Base-by-base conservation (phyloP, 2,329 filamentous ascomycete species). In the Fusarium sublunatum region DNA sequence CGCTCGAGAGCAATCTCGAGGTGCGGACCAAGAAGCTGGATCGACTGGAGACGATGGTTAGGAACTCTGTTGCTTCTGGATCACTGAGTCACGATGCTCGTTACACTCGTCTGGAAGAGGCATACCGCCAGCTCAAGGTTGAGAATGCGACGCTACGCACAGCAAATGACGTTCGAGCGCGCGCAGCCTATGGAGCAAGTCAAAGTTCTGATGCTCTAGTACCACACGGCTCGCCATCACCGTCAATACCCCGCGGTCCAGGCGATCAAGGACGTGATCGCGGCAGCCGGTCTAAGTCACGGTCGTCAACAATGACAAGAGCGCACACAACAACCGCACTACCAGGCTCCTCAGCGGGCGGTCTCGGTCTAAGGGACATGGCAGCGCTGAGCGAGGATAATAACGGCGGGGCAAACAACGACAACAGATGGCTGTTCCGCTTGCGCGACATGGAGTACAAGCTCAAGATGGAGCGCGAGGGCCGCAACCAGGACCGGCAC, bases 391-490 rank as follows among this genome's bases (percentile, higher is more conserved):
- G 64, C 15, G 67, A 72, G 6, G 67, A 70, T 6, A 61, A 61
- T 1, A 42, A 15, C 6, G 53, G 56, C 54, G 62, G 68, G 46
- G 53, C 58, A 24, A 64, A 64, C 34, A 78, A 79, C 35, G 90
- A 94, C 68, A 89, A 91, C 65, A 87, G 90, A 67, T 97, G 92
- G 92, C 88, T 96, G 64, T 86, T 96, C 63, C 82, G 95, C 7
- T 82, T 98, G 31, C 88, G 92, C 54, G 93, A 98, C 73, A 81
- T 98, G 67, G 95, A 99, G 80, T 85, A 89, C 65, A 87, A 96
- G 68, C 82, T 99, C 15, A 96, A 97, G 75, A 88, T 91, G 41
- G 95, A 99, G 78, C 82, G 95, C 12, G 95, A 98, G 76, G 93
- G 89, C 1, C 82, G 95, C 40, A 81, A 96, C 49, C 81, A 96